Conservation (phyloP, 768 basidiomycete genomes). For the Gloeopeniophorella convolvens region DNA sequence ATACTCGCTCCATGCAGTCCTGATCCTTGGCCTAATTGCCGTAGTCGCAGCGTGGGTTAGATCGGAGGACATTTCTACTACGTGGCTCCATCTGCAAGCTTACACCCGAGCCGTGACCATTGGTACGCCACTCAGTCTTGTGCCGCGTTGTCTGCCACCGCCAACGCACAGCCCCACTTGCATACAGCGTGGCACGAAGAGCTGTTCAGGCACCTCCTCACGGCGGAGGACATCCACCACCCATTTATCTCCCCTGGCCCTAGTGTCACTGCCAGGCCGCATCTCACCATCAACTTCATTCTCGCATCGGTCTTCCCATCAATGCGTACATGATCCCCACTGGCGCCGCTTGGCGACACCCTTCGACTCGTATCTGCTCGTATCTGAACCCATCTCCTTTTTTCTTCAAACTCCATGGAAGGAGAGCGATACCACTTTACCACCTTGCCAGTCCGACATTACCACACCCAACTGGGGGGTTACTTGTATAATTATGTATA, state of each 20-base stretch:
- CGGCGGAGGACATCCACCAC: not conserved
- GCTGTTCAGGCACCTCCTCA: constrained; percentile 1
- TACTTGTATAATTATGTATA: too few species aligned
- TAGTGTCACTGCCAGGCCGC: not conserved
- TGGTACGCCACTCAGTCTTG: not conserved
- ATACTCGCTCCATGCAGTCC: not conserved
- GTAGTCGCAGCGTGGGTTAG: not conserved
- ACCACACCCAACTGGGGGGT: too few species aligned
- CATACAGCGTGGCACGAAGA: not conserved
- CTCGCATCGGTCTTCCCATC: not conserved
- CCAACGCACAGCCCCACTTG: not conserved
- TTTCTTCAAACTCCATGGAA: too few species aligned
- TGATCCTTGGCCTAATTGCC: not conserved
- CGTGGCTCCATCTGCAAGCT: not conserved
- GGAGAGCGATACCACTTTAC: too few species aligned
- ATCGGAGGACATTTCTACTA: not conserved
- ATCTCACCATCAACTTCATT: not conserved
- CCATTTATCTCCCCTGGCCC: not conserved
- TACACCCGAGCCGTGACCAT: not conserved
- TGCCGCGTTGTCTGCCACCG: not conserved
- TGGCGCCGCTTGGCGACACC: too few species aligned
- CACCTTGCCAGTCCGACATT: too few species aligned
- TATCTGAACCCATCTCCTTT: too few species aligned
- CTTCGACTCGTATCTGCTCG: too few species aligned
- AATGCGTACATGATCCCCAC: too few species aligned